Percentiles rank a stretch among this genome's conserved stretches.
These are phyloP conservation scores for Trichoderma aggressivum DNA, from an alignment of 2,329 filamentous ascomycete species.

Conservation along the genomic window DNA sequence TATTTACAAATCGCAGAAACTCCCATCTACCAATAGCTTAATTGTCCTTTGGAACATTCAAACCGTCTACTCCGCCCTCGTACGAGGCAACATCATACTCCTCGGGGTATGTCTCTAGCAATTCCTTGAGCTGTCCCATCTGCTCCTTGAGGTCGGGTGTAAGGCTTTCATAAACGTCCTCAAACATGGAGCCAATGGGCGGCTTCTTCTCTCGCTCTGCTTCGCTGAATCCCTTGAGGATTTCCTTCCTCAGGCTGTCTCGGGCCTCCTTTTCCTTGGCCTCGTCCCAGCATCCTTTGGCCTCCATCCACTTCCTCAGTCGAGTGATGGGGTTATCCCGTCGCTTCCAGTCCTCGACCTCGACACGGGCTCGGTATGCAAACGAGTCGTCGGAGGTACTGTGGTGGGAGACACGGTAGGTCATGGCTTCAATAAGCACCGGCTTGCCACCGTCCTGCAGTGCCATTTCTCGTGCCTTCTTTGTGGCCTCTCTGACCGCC, in stretches of 20 bases:
- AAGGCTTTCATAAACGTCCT: slow-evolving; percentile 84
- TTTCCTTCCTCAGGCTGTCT: slow-evolving; percentile 64
- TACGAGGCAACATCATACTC: slow-evolving; percentile 83
- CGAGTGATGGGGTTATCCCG: slow-evolving; percentile 85
- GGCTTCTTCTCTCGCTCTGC: slow-evolving; percentile 82
- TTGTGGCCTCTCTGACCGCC: slow-evolving; percentile 77
- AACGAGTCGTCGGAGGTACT: slow-evolving; percentile 97
- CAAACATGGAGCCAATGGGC: slow-evolving; percentile 68
- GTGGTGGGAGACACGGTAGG: slow-evolving; percentile 96
- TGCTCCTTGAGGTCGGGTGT: slow-evolving; percentile 76
- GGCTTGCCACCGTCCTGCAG: slow-evolving; percentile 77
- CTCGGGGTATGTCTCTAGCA: slow-evolving; percentile 80
- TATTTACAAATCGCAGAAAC: not conserved
- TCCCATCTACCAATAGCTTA: not conserved
- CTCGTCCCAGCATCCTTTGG: slow-evolving; percentile 79
- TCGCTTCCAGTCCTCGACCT: slow-evolving; percentile 94
- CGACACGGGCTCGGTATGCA: slow-evolving; percentile 86
- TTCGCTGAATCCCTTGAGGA: slow-evolving; percentile 78
- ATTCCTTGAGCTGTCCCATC: slow-evolving; percentile 65
- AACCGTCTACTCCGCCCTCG: slow-evolving; percentile 67
- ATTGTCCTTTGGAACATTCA: slow-evolving; percentile 37
- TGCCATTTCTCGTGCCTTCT: slow-evolving; percentile 72
- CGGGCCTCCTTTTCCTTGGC: slow-evolving; percentile 71
- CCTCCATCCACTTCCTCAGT: slow-evolving; percentile 86
- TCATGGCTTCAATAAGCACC: slow-evolving; percentile 91